Evolutionary conservation across 805 yeast species (phyloP), one percentile per base, ranked within the genome.

Genomic region (Saccharomycopsis amapae): DNA sequence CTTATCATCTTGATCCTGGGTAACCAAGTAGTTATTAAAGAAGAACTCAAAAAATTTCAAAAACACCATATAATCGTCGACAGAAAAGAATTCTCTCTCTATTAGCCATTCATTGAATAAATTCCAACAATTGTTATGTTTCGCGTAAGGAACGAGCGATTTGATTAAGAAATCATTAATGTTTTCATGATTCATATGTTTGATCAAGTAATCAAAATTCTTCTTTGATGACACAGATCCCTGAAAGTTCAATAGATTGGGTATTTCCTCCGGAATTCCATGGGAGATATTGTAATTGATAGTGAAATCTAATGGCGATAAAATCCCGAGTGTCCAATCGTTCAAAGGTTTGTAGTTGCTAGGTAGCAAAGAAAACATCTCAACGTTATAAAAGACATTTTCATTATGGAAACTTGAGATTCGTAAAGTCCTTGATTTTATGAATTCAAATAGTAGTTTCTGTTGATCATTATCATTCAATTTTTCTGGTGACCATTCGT

Each of bases 371-470:
- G 32, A 12, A 26, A 47, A 30, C 24, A 50, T 44, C 2, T 32
- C 26, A 7, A 40, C 41, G 17, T 50, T 50, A 30, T 37, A 50
- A 20, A 39, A 39, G 12, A 50, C 22, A 26, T 50, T 50, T 15
- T 50, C 51, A 15, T 31, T 42, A 25, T 50, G 44, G 17, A 47
- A 41, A 18, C 20, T 26, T 7, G 47, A 37, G 20, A 50, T 49
- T 35, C 47, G 47, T 37, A 50, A 44, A 19, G 53, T 44, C 25
- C 53, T 32, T 13, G 53, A 25, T 41, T 34, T 43, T 5, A 50
- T 36, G 40, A 46, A 50, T 12, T n/a, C 20, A 26, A 50, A 50
- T 1, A 47, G 24, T 6, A 34, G n/a, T 5, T 34, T 34, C 37
- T 18, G 6, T 34, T n/a, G n/a, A n/a, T n/a, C n/a, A n/a, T n/a